A percentile compares a stretch with the other conserved stretches of the same genome.
Evolutionary conservation across 352 stramenopile genomes (phyloP).

Genomic region (Phytophthora pisi): DNA sequence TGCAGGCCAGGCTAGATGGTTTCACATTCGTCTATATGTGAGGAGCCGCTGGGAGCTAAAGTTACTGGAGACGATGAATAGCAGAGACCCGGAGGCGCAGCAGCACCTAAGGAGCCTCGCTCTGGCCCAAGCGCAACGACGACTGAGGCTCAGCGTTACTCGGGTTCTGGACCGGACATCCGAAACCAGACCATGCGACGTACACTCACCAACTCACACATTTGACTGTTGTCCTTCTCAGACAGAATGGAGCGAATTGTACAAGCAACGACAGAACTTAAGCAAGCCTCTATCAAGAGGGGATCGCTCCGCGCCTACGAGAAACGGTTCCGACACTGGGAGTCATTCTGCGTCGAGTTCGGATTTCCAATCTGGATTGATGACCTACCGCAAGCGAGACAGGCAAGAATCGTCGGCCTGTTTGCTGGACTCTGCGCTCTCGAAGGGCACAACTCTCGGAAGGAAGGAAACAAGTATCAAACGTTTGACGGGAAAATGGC

Average conservation of each 20-base stretch:
- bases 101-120: too few species aligned
- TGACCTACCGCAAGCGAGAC: background rate
- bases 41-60: too few species aligned
- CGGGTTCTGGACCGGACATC: too few species aligned
- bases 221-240: too few species aligned
- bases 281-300: background rate
- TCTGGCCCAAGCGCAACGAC: too few species aligned
- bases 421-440: background rate
- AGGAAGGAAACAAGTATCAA: background rate
- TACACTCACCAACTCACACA: too few species aligned
- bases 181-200: too few species aligned
- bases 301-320: background rate
- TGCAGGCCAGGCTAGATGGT: too few species aligned
- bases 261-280: background rate
- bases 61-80: too few species aligned
- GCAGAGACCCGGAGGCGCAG: too few species aligned
- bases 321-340: background rate
- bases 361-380: background rate
- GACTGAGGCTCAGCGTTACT: too few species aligned
- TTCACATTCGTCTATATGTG: too few species aligned
- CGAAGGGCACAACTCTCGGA: background rate
- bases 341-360: background rate
- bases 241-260: background rate
- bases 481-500: background rate
- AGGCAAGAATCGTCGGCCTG: background rate